phyloP scores from a whole-genome alignment of 306 rosid genomes.

The Cyamopsis tetragonoloba region DNA sequence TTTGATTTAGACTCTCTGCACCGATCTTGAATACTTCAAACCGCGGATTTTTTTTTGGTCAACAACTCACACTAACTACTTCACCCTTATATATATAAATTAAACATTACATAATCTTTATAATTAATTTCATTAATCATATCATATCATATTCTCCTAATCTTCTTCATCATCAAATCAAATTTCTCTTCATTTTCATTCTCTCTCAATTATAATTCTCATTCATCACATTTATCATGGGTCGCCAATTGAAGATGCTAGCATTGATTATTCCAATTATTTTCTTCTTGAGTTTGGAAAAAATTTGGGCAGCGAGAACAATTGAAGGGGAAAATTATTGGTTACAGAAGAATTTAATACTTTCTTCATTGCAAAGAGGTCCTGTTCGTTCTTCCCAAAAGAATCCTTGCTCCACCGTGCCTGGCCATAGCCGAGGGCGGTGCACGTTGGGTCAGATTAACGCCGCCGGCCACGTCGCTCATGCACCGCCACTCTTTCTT shows the following conservation, averaged over 20 bases:
- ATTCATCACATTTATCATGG: conserved; percentile 20
- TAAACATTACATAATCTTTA: background rate
- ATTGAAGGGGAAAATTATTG: conserved; percentile 26
- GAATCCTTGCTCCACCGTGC: conserved; percentile 38
- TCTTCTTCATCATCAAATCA: background rate
- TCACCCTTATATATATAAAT: background rate
- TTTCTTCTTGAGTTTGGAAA: background rate
- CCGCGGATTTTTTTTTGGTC: conserved; percentile 32
- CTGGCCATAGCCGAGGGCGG: conserved; percentile 30
- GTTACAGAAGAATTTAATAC: conserved; percentile 6
- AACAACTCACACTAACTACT: too few species aligned
- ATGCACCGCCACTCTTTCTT: background rate
- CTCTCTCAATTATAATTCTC: background rate
- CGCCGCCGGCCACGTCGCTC: background rate
- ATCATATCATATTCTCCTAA: too few species aligned
- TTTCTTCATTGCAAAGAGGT: conserved; percentile 33
- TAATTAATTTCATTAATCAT: background rate
- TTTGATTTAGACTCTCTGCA: conserved; percentile 22
- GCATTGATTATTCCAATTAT: conserved; percentile 3
- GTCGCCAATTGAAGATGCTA: conserved; percentile 10
- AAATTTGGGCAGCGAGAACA: conserved; percentile 16
- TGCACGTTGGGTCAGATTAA: conserved; percentile 27
- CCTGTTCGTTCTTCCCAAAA: background rate
- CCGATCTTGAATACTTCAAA: conserved; percentile 23
- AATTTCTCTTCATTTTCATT: background rate